These are phyloP conservation scores for Melampsora larici-populina DNA, from an alignment of 1,284 basidiomycete genomes.

Conservation along the genomic window DNA sequence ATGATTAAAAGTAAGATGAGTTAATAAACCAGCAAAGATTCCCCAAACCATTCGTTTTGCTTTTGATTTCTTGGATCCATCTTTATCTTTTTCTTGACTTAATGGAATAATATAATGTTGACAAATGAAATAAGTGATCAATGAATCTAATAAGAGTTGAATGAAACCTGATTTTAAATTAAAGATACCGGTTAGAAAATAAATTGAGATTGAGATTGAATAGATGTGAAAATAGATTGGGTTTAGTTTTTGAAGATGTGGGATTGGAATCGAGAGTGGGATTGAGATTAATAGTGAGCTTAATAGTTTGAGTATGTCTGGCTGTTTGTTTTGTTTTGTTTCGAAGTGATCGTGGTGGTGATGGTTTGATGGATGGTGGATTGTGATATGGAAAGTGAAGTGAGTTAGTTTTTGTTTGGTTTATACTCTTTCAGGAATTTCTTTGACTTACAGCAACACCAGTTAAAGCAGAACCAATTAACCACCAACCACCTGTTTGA, in stretches of 20 bases:
- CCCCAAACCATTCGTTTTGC: conserved; percentile 2
- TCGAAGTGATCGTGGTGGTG: not conserved
- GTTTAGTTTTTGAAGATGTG: conserved; percentile 38
- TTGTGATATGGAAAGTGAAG: not conserved
- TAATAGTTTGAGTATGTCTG: conserved; percentile 47
- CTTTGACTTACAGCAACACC: too few species aligned
- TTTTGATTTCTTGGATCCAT: conserved; percentile 1
- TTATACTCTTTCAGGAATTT: too few species aligned
- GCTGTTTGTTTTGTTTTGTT: not conserved
- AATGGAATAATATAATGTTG: not conserved
- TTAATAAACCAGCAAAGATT: conserved; percentile 26
- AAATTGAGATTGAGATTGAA: conserved; percentile 49
- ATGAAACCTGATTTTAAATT: conserved; percentile 50
- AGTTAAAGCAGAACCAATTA: too few species aligned
- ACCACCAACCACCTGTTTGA: too few species aligned
- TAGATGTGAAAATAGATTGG: conserved; percentile 49
- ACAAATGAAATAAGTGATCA: conserved; percentile 13
- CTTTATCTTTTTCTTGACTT: not conserved
- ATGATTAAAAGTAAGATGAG: conserved; percentile 27
- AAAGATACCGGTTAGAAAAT: conserved; percentile 51
- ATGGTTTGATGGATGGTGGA: conserved; percentile 3
- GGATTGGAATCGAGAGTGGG: conserved; percentile 49
- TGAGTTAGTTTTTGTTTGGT: too few species aligned
- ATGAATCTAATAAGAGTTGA: conserved; percentile 48
- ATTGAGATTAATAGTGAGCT: conserved; percentile 50